Percentiles rank a stretch among this genome's conserved stretches.
Conservation (phyloP, 164 flowering plant genomes). For the Platanus orientalis region DNA sequence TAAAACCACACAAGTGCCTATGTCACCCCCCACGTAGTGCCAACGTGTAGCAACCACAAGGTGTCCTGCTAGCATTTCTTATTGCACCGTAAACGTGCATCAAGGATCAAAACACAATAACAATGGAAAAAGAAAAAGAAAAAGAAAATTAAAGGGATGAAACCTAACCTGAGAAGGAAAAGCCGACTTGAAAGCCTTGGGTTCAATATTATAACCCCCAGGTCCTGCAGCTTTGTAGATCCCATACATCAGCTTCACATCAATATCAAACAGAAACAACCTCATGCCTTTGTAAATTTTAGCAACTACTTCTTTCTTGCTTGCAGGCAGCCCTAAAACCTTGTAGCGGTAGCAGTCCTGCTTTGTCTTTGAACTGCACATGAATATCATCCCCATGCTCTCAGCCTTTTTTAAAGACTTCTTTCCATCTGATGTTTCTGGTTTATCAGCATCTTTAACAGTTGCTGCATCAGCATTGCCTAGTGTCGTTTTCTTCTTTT, state of each 20-base stretch:
- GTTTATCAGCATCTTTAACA: constrained; percentile 14
- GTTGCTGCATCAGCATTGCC: neutral
- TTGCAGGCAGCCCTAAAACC: constrained; percentile 52
- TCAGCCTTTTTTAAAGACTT: constrained; percentile 23
- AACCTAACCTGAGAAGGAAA: constrained; percentile 56
- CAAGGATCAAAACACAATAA: neutral
- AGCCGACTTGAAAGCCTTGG: constrained; percentile 52
- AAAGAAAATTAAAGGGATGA: neutral
- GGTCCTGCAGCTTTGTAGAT: constrained; percentile 55
- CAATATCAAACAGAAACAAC: constrained; percentile 53
- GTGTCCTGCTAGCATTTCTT: too few species aligned
- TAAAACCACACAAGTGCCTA: too few species aligned
- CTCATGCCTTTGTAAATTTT: constrained; percentile 49
- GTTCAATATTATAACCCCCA: constrained; percentile 54
- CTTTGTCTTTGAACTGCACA: constrained; percentile 61
- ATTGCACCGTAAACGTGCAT: neutral
- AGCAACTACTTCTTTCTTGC: constrained; percentile 40
- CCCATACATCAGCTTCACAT: constrained; percentile 53
- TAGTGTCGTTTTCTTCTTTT: constrained; percentile 2
- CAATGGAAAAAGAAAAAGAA: neutral
- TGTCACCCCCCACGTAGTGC: too few species aligned
- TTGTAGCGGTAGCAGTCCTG: constrained; percentile 47
- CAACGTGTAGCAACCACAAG: too few species aligned
- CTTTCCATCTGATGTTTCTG: constrained; percentile 21
- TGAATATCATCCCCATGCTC: constrained; percentile 52